Percentiles rank a stretch among this genome's conserved stretches.
These are phyloP conservation scores for Blepharisma stoltei DNA, from an alignment of 73 alveolate genomes.

Conservation along the genomic window DNA sequence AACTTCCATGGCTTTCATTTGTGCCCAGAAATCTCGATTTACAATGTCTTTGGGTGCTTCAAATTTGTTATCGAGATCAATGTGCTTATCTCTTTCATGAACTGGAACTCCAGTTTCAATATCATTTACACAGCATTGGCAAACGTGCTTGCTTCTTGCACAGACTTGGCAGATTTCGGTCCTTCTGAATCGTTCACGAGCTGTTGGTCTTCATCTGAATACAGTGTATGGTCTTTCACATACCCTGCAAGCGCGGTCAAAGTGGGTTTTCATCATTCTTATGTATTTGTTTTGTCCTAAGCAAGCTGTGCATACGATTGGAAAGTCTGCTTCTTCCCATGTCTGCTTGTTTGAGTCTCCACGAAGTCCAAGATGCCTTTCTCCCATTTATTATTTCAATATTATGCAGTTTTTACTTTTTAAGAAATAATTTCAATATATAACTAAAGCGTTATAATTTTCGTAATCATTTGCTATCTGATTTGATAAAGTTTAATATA, in stretches of 20 bases:
- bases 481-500: no score
- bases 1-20: conserved; percentile 71
- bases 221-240: conserved; percentile 96
- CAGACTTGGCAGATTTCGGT: conserved; percentile 98
- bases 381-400: conserved; percentile 35
- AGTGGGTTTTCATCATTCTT: conserved; percentile 89
- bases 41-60: conserved; percentile 90
- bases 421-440: no score
- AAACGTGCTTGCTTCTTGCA: conserved; percentile 93
- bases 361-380: conserved; percentile 68
- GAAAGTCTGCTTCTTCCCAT: conserved; percentile 98
- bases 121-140: conserved; percentile 94
- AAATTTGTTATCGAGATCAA: conserved; percentile 63
- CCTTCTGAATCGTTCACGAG: conserved; percentile 81
- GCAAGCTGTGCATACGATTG: conserved; percentile 92
- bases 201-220: conserved; percentile 96
- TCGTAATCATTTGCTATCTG: no score
- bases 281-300: conserved; percentile 94
- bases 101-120: conserved; percentile 95
- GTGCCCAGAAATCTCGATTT: conserved; percentile 93
- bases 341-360: conserved; percentile 72
- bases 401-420: no score
- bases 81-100: conserved; percentile 90
- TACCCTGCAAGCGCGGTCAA: conserved; percentile 90
- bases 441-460: no score